Evolutionary conservation across 148 eudicot genomes (phyloP), one percentile per base, ranked within the genome.

Genomic region (Silene conica): DNA sequence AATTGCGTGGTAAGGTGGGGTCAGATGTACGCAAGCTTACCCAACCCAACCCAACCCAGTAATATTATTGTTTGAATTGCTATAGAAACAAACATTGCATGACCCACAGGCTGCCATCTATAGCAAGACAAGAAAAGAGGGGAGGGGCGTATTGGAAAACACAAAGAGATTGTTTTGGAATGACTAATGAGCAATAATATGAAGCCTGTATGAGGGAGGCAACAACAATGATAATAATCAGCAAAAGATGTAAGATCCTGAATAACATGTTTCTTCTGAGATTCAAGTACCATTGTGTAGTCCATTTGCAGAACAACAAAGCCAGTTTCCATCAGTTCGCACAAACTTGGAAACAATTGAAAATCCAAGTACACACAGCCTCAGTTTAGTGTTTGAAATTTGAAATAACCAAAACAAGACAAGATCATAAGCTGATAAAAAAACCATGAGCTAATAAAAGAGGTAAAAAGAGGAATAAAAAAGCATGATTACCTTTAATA

Each of bases 401-500:
- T 25, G 19, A 22, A 65, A 54, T 62, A 28, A n/a, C 56, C 14
- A 38, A 45, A n/a, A n/a, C n/a, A n/a, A n/a, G n/a, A 18, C 31
- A 71, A 71, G 63, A 71, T 31, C 48, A 18, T 26, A 28, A 28
- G 31, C 3, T 28, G 31, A 28, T 28, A 28, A 28, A 28, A 28
- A n/a, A n/a, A n/a, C n/a, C n/a, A n/a, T n/a, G n/a, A n/a, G n/a
- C n/a, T n/a, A n/a, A 28, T 28, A 1, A 28, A 3, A 28, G 31
- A 1, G 1, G 3, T 1, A 3, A 28, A 31, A 31, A 31, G 34
- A 31, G 34, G 34, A 26, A 26, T 31, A 31, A 31, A 2, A 31
- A 31, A 31, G 34, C 34, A 31, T 2, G 34, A 31, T 31, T 71
- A 75, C 75, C 84, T 85, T 79, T 69, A 81, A 18, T 75, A 48